Evolutionary conservation across 192 early-diverging fungal species (phyloP).

Genomic region (Pilaira anomala): DNA sequence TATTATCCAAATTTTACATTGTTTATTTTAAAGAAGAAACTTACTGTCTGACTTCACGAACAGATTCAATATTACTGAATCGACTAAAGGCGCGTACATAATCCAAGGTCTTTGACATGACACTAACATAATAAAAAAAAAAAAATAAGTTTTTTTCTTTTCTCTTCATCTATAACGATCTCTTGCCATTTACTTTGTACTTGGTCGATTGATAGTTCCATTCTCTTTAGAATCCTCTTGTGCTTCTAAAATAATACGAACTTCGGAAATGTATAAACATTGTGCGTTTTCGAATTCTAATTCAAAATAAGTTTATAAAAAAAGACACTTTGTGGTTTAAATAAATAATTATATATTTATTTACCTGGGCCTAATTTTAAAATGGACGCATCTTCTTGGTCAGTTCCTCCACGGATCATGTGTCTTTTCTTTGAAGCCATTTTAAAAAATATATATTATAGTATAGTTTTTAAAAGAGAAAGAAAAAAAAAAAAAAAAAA

Average conservation of each 20-base stretch:
- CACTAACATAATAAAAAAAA: constrained; percentile 39
- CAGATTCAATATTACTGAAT: constrained; percentile 83
- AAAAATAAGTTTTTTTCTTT: background rate
- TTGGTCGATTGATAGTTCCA: constrained; percentile 47
- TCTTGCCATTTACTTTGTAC: constrained; percentile 32
- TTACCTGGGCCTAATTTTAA: constrained; percentile 60
- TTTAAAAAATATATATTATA: background rate
- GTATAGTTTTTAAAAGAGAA: background rate
- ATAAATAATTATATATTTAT: background rate
- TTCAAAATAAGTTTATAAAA: background rate
- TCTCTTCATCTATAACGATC: background rate
- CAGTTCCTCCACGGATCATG: constrained; percentile 49
- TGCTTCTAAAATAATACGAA: constrained; percentile 67
- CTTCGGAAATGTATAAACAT: constrained; percentile 71
- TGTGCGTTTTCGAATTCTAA: constrained; percentile 66
- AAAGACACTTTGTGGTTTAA: background rate
- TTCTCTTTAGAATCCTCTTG: constrained; percentile 54
- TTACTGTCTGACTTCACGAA: constrained; percentile 78
- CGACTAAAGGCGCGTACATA: constrained; percentile 83
- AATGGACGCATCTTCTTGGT: constrained; percentile 62
- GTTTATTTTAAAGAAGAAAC: background rate
- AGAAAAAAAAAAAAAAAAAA: constrained; percentile 11
- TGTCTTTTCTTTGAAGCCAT: constrained; percentile 22
- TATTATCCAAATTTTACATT: background rate
- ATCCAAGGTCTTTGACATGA: constrained; percentile 79